Percentiles rank a stretch among this genome's conserved stretches.
These are phyloP conservation scores for Hanseniaspora clermontiae DNA, from an alignment of 805 yeast genomes.

Conservation along the genomic window DNA sequence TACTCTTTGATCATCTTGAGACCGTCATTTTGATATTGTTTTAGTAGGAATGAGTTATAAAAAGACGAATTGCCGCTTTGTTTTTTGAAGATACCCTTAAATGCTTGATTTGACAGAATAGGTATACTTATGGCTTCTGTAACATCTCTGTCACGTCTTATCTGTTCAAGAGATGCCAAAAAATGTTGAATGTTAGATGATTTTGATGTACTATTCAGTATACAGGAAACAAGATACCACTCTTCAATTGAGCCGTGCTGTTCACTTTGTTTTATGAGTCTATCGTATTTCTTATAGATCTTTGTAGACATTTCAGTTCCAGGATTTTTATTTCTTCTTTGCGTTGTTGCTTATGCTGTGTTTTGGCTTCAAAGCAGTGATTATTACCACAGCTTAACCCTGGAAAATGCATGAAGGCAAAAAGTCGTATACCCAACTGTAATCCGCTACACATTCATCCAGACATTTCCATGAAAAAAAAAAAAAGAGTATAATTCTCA, in stretches of 20 bases:
- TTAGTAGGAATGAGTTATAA: not conserved
- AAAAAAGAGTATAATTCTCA: too few species aligned
- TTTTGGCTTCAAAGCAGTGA: too few species aligned
- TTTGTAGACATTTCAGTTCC: not conserved
- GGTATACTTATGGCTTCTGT: conserved; percentile 2
- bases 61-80: not conserved
- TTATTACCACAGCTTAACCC: too few species aligned
- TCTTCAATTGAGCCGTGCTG: not conserved
- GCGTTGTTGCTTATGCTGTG: too few species aligned
- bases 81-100: conserved; percentile 10
- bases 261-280: too few species aligned
- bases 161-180: not conserved
- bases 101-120: not conserved
- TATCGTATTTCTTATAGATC: not conserved
- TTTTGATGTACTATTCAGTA: not conserved
- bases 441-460: too few species aligned
- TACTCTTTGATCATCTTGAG: conserved; percentile 1
- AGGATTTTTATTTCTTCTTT: too few species aligned
- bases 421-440: too few species aligned
- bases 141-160: not conserved
- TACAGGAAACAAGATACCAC: not conserved
- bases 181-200: not conserved
- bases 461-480: too few species aligned
- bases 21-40: not conserved
- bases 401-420: too few species aligned